These are phyloP conservation scores for Daldinia grandis DNA, from an alignment of 495 filamentous ascomycete genomes.

Conservation along the genomic window DNA sequence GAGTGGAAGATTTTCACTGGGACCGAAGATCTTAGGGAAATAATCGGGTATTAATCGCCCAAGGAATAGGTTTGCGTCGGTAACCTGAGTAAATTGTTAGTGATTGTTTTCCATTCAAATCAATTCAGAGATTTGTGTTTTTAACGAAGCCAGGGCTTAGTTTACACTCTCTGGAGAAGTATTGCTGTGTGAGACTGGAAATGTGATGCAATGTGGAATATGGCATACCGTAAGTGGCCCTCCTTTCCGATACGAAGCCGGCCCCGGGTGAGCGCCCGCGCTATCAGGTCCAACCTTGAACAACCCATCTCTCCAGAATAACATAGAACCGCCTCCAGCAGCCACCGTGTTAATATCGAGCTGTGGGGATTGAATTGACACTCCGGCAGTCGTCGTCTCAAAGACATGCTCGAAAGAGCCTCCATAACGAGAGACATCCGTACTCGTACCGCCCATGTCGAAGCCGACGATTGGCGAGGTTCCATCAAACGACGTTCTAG, in stretches of 20 bases:
- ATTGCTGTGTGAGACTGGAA: background rate
- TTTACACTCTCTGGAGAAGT: background rate
- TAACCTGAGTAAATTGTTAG: conserved; percentile 8
- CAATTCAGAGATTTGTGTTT: background rate
- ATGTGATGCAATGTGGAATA: background rate
- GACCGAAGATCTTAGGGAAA: conserved; percentile 97
- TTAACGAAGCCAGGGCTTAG: too few relatives aligned
- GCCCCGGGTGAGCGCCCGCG: conserved; percentile 46
- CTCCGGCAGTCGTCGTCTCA: conserved; percentile 94
- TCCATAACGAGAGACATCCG: conserved; percentile 93
- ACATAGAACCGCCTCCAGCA: conserved; percentile 52
- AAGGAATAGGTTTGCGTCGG: conserved; percentile 53
- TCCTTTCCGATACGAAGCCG: conserved; percentile 51
- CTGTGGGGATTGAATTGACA: conserved; percentile 94
- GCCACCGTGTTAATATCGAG: conserved; percentile 91
- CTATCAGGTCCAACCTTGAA: conserved; percentile 34
- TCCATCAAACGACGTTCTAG: conserved; percentile 92
- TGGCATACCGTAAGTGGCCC: conserved; percentile 48
- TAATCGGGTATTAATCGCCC: conserved; percentile 84
- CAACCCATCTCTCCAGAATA: conserved; percentile 39
- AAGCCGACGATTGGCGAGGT: conserved; percentile 94
- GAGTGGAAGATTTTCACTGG: conserved; percentile 74
- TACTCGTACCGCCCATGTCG: conserved; percentile 94
- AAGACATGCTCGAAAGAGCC: conserved; percentile 90
- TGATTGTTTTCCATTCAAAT: background rate